Evolutionary conservation across 2,329 filamentous ascomycete genomes (phyloP).

Genomic region (Aureobasidium sp.): DNA sequence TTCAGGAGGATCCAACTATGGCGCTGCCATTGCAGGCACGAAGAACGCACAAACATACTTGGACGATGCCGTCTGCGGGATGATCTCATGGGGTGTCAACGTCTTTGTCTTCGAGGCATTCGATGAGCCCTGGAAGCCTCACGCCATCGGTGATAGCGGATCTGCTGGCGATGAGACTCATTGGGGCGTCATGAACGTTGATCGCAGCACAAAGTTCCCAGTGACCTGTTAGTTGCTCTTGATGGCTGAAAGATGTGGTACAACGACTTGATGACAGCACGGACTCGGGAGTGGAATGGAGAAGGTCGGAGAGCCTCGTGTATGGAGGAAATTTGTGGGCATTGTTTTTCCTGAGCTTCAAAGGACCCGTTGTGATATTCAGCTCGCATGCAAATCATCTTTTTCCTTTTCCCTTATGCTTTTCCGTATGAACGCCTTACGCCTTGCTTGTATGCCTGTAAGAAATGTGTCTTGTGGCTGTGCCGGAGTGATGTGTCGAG

Average conservation of each 20-base stretch:
- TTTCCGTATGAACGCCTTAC: constrained; percentile 1
- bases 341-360: constrained; percentile 6
- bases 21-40: constrained; percentile 51
- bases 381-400: constrained; percentile 9
- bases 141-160: constrained; percentile 55
- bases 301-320: neutral
- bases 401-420: neutral
- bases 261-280: neutral
- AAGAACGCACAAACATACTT: constrained; percentile 54
- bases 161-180: constrained; percentile 54
- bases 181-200: constrained; percentile 59
- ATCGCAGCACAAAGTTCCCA: constrained; percentile 51
- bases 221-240: constrained; percentile 33
- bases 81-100: constrained; percentile 58
- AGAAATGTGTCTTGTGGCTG: neutral
- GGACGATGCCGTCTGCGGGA: constrained; percentile 53
- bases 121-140: constrained; percentile 63
- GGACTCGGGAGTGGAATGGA: neutral
- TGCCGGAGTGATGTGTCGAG: neutral
- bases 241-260: neutral
- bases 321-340: neutral
- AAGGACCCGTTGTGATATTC: neutral
- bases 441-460: constrained; percentile 8
- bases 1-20: constrained; percentile 51
- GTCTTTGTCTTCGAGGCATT: constrained; percentile 69